A percentile compares a stretch with the other conserved stretches of the same genome.
Evolutionary conservation across 1,284 basidiomycete species (phyloP).

Genomic region (Rhodofomes roseus): DNA sequence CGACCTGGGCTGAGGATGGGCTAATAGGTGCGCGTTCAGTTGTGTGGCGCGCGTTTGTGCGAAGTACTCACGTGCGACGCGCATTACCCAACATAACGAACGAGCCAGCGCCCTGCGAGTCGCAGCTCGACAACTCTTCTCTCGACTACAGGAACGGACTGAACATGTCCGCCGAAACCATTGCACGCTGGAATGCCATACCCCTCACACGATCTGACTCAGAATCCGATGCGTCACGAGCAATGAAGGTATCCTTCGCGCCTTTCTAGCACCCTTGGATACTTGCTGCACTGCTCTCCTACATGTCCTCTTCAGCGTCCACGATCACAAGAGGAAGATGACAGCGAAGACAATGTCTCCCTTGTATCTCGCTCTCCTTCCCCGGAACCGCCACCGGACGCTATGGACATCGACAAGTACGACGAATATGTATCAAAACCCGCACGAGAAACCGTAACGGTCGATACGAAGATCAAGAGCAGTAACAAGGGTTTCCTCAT

Average conservation of each 20-base stretch:
- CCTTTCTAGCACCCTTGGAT: conserved; percentile 37
- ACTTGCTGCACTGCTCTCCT: conserved; percentile 31
- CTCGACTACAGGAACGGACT: neutral
- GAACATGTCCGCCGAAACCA: conserved; percentile 56
- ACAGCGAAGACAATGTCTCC: conserved; percentile 59
- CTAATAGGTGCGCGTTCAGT: neutral
- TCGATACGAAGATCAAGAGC: conserved; percentile 73
- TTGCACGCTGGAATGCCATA: conserved; percentile 72
- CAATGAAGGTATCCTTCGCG: conserved; percentile 66
- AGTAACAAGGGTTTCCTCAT: conserved; percentile 77
- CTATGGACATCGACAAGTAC: conserved; percentile 64
- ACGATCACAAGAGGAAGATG: conserved; percentile 34
- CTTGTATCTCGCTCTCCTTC: conserved; percentile 73
- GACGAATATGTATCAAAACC: conserved; percentile 56
- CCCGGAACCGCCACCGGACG: conserved; percentile 34
- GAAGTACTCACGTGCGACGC: neutral
- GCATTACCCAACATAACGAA: neutral
- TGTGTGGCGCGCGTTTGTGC: neutral
- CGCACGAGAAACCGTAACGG: conserved; percentile 61
- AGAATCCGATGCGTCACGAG: conserved; percentile 15
- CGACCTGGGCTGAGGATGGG: neutral
- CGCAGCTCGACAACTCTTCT: neutral
- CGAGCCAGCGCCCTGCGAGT: neutral
- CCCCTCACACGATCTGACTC: conserved; percentile 40
- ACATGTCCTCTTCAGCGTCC: conserved; percentile 51